Base-by-base conservation (phyloP, 805 yeast genomes). In the Saccharomyces paradoxus region DNA sequence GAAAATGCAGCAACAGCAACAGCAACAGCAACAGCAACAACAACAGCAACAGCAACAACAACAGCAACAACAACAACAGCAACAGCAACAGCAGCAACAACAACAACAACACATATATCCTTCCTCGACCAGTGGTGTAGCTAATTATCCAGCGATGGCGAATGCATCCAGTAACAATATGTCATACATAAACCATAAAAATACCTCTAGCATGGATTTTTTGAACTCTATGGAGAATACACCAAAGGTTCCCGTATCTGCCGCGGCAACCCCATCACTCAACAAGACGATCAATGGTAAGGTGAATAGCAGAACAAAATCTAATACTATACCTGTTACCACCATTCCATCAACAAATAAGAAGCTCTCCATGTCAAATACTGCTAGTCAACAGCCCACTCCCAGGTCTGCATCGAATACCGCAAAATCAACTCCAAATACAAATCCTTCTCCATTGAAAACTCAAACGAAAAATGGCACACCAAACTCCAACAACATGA, bases 1-100 rank as follows among this genome's bases (percentile, higher is more conserved):
- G 44, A 37, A 37, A 37, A 37, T 37, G 44, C 60, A 58, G 44
- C 58, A 57, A 24, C 65, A 61, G 46, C 68, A 61, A 51, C 60
- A 62, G 47, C 67, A 63, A 49, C 66, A 63, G 10, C 61, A 63
- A 31, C 70, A 65, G 44, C 67, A 64, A 48, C 67, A 63, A 47
- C 60, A 63, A 62, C 68, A 64, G 48, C 62, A 61, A 52, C 60
- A 61, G 47, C 68, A 64, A 50, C 66, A 62, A 52, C 63, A 58
- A 41, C 65, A 60, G 50, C 60, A 60, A 44, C 49, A 48, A 22
- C 56, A 53, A 29, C 58, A 54, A 14, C 26, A 31, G 7, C 31
- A 44, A n/a, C 51, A 50, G 24, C 55, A 48, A 24, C 54, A 49
- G 13, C 32, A 44, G 24, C 55, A 54, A 47, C 53, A 55, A 14